Evolutionary conservation across 148 eudicot species (phyloP), one percentile per base, ranked within the genome.

Genomic region (Pharnaceum exiguum): DNA sequence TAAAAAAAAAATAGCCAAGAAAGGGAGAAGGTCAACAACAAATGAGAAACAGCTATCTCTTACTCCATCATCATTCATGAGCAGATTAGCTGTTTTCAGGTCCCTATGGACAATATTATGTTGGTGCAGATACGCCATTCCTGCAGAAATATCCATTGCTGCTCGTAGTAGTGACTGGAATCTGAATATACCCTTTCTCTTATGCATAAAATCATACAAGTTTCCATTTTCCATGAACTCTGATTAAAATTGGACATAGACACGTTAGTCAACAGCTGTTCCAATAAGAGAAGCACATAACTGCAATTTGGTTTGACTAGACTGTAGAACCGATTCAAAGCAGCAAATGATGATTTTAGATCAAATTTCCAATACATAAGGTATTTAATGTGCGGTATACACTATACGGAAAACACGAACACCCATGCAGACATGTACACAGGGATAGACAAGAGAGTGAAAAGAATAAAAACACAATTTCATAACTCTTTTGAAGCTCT

Each of bases 41-140:
- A 26, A 53, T 37, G 15, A 25, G 21, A 15, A 15, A 40, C 4
- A 49, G 26, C 10, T 46, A 60, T 38, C 32, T 55, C 87, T 79
- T 82, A 90, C 97, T 38, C 75, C 79, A 70, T 75, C 68, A 52
- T 83, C 95, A 69, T 82, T 78, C 81, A 86, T 83, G 54, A 90
- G 74, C 70, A 90, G 80, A 66, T 90, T 90, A 59, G 97, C 97
- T 63, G 89, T 71, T 78, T 90, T 90, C 38, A 89, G 82, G 69
- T 89, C 97, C 74, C 97, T 70, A 73, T 89, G 95, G 23, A 89
- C 70, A 51, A 89, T 86, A 72, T 80, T 71, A 73, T 86, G 83
- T 59, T 80, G 77, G 69, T 90, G 97, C 71, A 90, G 77, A 61
- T 86, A 90, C 63, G 76, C 82, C 97, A 90, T 84, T 66, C 95